These are phyloP conservation scores for Mrakia gelida DNA, from an alignment of 768 basidiomycete genomes.

Conservation along the genomic window DNA sequence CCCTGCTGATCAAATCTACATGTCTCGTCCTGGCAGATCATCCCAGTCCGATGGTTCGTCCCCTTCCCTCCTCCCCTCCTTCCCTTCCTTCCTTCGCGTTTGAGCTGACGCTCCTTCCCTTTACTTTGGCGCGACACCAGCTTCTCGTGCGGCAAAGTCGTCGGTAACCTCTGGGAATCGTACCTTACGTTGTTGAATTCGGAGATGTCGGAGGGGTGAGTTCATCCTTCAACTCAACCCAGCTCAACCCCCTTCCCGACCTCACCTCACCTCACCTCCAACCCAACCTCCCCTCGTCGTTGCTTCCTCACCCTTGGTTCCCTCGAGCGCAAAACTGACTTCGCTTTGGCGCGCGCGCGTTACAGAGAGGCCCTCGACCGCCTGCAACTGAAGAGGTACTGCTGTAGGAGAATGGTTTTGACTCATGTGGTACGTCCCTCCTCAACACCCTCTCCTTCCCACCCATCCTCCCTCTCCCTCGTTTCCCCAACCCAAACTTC, in stretches of 20 bases:
- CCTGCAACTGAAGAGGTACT: slow-evolving; percentile 65
- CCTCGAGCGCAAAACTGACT: slow-evolving; percentile 45
- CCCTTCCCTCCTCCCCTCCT: neutral
- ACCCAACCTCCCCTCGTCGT: slow-evolving; percentile 74
- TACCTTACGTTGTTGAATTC: slow-evolving; percentile 76
- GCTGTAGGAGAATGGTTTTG: slow-evolving; percentile 93
- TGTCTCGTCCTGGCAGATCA: slow-evolving; percentile 15
- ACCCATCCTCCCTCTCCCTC: neutral
- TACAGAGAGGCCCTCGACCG: slow-evolving; percentile 30
- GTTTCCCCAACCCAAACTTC: neutral
- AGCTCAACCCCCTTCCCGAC: neutral
- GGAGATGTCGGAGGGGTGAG: slow-evolving; percentile 81
- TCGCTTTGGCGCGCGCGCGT: slow-evolving; percentile 18
- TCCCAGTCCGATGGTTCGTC: slow-evolving; percentile 32
- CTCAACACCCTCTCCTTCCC: neutral
- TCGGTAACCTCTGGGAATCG: slow-evolving; percentile 90
- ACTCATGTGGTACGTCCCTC: slow-evolving; percentile 57
- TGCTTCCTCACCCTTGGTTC: slow-evolving; percentile 72
- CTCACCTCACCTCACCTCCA: neutral
- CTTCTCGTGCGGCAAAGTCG: slow-evolving; percentile 94
- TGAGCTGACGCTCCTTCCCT: neutral
- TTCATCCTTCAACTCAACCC: neutral
- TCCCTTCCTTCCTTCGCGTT: neutral
- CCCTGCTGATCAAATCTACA: neutral
- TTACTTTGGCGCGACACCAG: slow-evolving; percentile 42